Conservation (phyloP, 2,329 filamentous ascomycete genomes). For the Beauveria scarabaeidicola region DNA sequence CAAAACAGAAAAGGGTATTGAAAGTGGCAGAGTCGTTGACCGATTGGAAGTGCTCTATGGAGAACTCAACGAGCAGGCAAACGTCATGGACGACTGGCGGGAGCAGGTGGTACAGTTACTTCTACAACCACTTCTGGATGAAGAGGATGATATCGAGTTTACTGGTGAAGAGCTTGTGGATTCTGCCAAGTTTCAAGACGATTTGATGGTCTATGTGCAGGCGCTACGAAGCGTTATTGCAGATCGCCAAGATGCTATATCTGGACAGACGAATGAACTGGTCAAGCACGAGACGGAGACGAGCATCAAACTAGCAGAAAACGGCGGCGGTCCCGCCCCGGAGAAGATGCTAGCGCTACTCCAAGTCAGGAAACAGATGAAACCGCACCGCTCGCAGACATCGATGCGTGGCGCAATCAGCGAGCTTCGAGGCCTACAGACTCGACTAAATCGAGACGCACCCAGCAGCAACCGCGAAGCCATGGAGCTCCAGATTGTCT, state of each 20-base stretch:
- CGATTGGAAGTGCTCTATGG: slow-evolving; percentile 56
- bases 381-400: slow-evolving; percentile 40
- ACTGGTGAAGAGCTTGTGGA: slow-evolving; percentile 87
- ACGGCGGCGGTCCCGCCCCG: slow-evolving; percentile 63
- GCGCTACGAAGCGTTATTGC: slow-evolving; percentile 66
- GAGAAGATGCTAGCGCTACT: slow-evolving; percentile 49
- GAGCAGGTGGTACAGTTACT: slow-evolving; percentile 64
- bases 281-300: slow-evolving; percentile 62
- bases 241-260: slow-evolving; percentile 69
- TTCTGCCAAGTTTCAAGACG: slow-evolving; percentile 79
- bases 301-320: slow-evolving; percentile 51
- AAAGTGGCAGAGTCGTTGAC: slow-evolving; percentile 58
- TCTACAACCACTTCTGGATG: slow-evolving; percentile 68
- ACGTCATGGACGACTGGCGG: slow-evolving; percentile 66
- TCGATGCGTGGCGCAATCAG: slow-evolving; percentile 65
- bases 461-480: slow-evolving; percentile 43
- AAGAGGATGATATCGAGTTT: slow-evolving; percentile 62
- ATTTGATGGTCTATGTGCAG: slow-evolving; percentile 80
- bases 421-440: slow-evolving; percentile 60
- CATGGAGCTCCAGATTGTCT: slow-evolving; percentile 57
- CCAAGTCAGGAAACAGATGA: slow-evolving; percentile 35
- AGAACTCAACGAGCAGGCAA: slow-evolving; percentile 63
- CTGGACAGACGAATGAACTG: slow-evolving; percentile 67
- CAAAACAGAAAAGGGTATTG: slow-evolving; percentile 55
- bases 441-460: slow-evolving; percentile 33